Evolutionary conservation across 257 asterid species (phyloP), one percentile per base, ranked within the genome.

Genomic region (Nicotiana noctiflora): DNA sequence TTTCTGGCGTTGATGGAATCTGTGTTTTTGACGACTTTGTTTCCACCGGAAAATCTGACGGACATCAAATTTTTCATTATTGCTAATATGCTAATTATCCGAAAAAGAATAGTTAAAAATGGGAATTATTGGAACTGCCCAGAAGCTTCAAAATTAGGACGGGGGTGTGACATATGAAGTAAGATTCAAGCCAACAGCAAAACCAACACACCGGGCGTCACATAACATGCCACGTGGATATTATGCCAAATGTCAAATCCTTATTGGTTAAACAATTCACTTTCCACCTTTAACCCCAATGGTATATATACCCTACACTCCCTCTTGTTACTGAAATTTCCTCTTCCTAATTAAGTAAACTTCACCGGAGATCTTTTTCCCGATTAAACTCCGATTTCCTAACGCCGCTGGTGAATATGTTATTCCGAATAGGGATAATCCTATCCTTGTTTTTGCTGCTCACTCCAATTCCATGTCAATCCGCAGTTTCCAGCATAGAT

Each of bases 401-500:
- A 29, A 17, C 31, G 32, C 59, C 57, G 79, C 56, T 29, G 34
- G 46, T 40, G 19, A 21, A 80, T 75, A 86, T 65, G 82, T 66
- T 86, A 8, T 79, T 87, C 80, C 89, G 88, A 37, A 79, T 85
- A 56, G 84, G 91, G 77, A 82, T 92, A 82, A 49, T 88, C 29
- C 63, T 92, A 25, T 85, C 90, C 3, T 37, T 88, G 59, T 70
- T 91, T 4, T 72, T 87, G 29, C 59, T 87, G 52, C 81, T 86
- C 11, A 85, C 80, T 55, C 81, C 89, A 2, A 81, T 84, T 61
- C 87, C 68, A 5, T 83, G 93, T 31, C 87, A 93, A 88, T 91
- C 99, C 66, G 98, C 99, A 8, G 99, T 96, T 9, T 93, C 93
- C 8, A 93, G 98, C 87, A 89, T 96, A 92, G 99, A 96, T 94